phyloP scores from a whole-genome alignment of 2,329 filamentous ascomycete species.

The Daldinia sp. region DNA sequence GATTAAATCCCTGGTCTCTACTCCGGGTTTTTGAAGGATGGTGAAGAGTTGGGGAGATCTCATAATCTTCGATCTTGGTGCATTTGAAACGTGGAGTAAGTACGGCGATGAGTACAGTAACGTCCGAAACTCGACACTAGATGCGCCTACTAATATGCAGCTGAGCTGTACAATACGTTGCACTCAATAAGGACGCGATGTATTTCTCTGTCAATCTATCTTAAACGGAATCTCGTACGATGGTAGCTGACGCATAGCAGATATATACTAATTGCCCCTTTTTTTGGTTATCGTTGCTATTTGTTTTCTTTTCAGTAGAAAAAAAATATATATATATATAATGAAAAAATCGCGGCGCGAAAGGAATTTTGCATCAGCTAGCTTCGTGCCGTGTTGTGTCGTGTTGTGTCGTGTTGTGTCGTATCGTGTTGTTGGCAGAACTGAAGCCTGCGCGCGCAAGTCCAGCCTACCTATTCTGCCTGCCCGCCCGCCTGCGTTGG shows the following conservation, averaged over 20 bases:
- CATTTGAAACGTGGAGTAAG: neutral
- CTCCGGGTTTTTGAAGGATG: neutral
- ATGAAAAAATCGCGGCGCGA: neutral
- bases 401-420: neutral
- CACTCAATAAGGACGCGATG: neutral
- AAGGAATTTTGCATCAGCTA: conserved; percentile 18
- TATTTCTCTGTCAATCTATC: neutral
- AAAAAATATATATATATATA: too few species aligned
- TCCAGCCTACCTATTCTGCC: too few species aligned
- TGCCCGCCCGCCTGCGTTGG: too few species aligned
- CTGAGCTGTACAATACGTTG: conserved; percentile 2
- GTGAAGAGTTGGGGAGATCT: neutral
- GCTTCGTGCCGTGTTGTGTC: conserved; percentile 20
- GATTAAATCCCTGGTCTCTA: neutral
- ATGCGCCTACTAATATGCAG: neutral
- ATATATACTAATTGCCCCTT: neutral
- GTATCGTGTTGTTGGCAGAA: neutral
- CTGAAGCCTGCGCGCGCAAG: neutral
- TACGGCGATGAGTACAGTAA: too few species aligned
- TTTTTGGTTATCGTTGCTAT: neutral
- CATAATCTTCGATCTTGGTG: neutral
- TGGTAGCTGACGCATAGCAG: neutral
- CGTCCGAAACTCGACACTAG: neutral
- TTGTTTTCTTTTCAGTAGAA: neutral
- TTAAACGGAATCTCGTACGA: neutral